Conservation (phyloP, 1,284 basidiomycete genomes). For the Puccinia coronata region DNA sequence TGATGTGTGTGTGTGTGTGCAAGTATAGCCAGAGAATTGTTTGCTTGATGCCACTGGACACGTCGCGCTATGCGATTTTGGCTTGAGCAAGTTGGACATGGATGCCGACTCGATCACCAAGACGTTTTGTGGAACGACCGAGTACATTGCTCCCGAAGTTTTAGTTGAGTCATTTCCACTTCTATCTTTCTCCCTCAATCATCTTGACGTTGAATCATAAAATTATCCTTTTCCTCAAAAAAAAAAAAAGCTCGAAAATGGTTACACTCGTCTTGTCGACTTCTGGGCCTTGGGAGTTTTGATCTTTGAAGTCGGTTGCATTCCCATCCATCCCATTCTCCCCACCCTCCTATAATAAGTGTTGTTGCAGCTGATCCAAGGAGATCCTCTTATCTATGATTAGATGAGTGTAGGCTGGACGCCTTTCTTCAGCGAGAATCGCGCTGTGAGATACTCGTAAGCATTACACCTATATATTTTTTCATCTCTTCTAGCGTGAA, state of each 20-base stretch:
- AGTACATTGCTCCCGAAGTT: conserved; percentile 60
- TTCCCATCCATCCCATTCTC: neutral
- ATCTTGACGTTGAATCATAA: neutral
- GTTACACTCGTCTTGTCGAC: conserved; percentile 60
- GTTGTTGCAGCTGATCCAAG: too few species aligned
- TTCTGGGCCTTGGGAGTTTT: conserved; percentile 60
- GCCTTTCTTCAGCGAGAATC: conserved; percentile 60
- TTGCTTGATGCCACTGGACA: conserved; percentile 58
- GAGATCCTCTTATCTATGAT: conserved; percentile 3
- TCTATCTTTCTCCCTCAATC: neutral
- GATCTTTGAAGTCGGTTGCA: conserved; percentile 41
- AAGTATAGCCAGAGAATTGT: conserved; percentile 56
- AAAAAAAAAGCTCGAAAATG: conserved; percentile 57
- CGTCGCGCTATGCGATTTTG: conserved; percentile 58
- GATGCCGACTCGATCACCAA: conserved; percentile 58
- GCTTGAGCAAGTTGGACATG: conserved; percentile 58
- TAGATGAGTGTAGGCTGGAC: conserved; percentile 61
- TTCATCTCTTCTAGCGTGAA: conserved; percentile 57
- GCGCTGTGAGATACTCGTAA: conserved; percentile 51
- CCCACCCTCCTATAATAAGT: too few species aligned
- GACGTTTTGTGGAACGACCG: conserved; percentile 61
- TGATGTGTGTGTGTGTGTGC: too few species aligned
- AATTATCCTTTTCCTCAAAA: neutral
- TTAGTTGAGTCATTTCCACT: conserved; percentile 52
- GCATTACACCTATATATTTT: conserved; percentile 58